These are phyloP conservation scores for Mangifera indica DNA, from an alignment of 345 rosid species.

Conservation along the genomic window DNA sequence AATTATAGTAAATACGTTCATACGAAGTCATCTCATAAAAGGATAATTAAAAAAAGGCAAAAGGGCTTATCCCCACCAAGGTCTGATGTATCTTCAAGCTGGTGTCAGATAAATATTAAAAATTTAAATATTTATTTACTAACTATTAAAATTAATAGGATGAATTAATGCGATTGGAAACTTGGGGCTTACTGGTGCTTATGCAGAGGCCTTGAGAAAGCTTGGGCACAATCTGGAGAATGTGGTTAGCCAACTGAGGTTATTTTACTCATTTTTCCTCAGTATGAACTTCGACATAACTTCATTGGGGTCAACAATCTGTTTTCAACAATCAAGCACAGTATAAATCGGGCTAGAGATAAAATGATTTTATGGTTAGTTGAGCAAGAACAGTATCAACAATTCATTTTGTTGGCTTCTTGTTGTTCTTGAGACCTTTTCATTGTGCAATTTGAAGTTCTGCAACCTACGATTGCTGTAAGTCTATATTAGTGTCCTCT, in stretches of 20 bases:
- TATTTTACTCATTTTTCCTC: slow-evolving; percentile 10
- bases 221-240: slow-evolving; percentile 70
- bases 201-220: slow-evolving; percentile 65
- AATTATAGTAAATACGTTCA: too few relatives aligned
- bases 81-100: too few relatives aligned
- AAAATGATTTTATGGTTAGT: slow-evolving; percentile 1
- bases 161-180: slow-evolving; percentile 84
- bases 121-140: too few relatives aligned
- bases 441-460: neutral
- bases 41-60: too few relatives aligned
- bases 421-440: slow-evolving; percentile 7
- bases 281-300: neutral
- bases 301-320: neutral
- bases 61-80: too few relatives aligned
- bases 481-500: neutral
- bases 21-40: too few relatives aligned
- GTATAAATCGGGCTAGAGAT: too few relatives aligned
- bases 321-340: neutral
- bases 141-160: too few relatives aligned
- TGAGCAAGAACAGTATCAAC: neutral
- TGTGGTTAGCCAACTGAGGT: slow-evolving; percentile 57
- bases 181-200: slow-evolving; percentile 66
- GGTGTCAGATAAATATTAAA: too few relatives aligned
- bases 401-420: slow-evolving; percentile 1
- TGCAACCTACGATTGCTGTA: neutral